Evolutionary conservation across 139 green algal species (phyloP).

Genomic region (Ettlia oleoabundans): DNA sequence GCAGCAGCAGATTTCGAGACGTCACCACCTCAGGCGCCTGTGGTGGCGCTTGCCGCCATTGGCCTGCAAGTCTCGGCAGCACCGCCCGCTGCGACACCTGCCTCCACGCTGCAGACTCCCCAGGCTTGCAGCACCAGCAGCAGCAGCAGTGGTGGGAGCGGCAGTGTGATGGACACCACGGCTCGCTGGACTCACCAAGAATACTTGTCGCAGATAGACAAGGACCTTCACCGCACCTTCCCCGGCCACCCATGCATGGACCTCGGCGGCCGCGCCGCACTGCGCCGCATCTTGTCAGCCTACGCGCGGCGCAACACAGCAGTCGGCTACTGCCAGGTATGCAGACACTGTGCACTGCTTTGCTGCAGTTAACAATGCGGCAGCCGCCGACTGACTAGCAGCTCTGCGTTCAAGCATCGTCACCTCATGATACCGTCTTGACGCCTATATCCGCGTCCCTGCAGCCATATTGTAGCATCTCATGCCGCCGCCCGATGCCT

Average conservation of each 20-base stretch:
- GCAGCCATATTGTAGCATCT: too few species aligned
- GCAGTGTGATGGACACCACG: neutral
- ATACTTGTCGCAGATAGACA: constrained; percentile 75
- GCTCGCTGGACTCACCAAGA: constrained; percentile 16
- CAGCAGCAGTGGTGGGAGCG: neutral
- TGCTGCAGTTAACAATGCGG: too few species aligned
- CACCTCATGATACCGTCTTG: too few species aligned
- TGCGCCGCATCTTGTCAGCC: constrained; percentile 77
- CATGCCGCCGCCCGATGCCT: too few species aligned
- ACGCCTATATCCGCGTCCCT: too few species aligned
- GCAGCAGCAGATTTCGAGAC: neutral
- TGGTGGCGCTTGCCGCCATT: too few species aligned
- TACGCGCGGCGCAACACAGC: constrained; percentile 75
- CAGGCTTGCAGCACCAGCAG: neutral
- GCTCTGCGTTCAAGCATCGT: too few species aligned
- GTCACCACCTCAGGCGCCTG: neutral
- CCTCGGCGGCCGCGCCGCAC: constrained; percentile 50
- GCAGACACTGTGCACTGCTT: too few species aligned
- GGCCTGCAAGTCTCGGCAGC: too few species aligned
- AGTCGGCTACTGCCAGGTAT: constrained; percentile 92
- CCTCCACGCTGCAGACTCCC: constrained; percentile 23
- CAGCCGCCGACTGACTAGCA: too few species aligned
- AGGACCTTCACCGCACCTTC: constrained; percentile 87
- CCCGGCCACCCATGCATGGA: constrained; percentile 77
- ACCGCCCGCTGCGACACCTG: neutral